Conservation (phyloP, 2,329 filamentous ascomycete species). For the Cladosporium sp. region DNA sequence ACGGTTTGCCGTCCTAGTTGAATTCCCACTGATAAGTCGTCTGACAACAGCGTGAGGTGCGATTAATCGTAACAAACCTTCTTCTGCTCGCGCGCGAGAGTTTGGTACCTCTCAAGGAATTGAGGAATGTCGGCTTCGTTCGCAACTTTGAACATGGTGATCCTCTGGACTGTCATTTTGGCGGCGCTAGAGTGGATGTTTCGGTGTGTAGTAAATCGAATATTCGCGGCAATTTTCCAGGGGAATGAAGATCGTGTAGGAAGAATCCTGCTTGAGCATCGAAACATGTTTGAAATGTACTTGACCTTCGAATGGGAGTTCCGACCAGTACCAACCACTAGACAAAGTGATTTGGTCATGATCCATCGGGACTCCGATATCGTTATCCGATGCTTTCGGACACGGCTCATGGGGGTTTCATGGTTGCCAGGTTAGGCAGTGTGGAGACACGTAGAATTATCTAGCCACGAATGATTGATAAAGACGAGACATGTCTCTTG, state of each 20-base stretch:
- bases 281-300: background rate
- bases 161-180: slow-evolving; percentile 41
- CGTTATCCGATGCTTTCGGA: slow-evolving; percentile 6
- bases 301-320: background rate
- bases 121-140: slow-evolving; percentile 41
- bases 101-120: slow-evolving; percentile 44
- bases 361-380: slow-evolving; percentile 8
- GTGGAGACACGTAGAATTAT: too few species aligned
- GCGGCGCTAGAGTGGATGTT: background rate
- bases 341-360: slow-evolving; percentile 10
- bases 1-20: slow-evolving; percentile 63
- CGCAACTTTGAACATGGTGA: slow-evolving; percentile 53
- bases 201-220: background rate
- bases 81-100: slow-evolving; percentile 39
- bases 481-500: too few species aligned
- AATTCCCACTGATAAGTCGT: too few species aligned
- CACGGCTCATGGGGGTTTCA: background rate
- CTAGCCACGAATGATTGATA: too few species aligned
- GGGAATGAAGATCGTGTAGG: too few species aligned
- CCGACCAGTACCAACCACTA: background rate
- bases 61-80: slow-evolving; percentile 33
- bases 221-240: too few species aligned
- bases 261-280: too few species aligned
- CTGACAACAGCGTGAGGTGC: background rate
- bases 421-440: too few species aligned